These are phyloP conservation scores for Solanum raphanifolium DNA, from an alignment of 257 asterid genomes.

Conservation along the genomic window DNA sequence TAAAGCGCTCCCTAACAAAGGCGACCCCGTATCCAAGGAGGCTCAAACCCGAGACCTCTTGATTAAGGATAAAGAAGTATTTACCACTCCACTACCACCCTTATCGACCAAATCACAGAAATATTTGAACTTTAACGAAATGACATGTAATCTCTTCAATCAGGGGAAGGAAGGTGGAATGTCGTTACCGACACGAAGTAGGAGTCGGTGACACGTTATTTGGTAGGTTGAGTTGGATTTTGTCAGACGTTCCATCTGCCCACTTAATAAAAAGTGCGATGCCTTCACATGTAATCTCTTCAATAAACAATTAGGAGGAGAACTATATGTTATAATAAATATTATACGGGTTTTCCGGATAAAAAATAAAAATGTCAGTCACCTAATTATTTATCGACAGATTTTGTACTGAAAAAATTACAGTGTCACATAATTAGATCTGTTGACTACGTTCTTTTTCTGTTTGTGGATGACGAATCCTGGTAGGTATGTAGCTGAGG, in stretches of 20 bases:
- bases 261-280: neutral
- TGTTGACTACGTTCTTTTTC: neutral
- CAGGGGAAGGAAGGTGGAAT: neutral
- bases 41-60: too few relatives aligned
- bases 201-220: conserved; percentile 28
- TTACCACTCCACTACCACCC: too few relatives aligned
- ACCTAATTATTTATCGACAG: neutral
- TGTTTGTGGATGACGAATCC: neutral
- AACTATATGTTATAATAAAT: neutral
- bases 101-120: too few relatives aligned
- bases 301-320: neutral
- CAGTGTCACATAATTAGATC: neutral
- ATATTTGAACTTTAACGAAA: too few relatives aligned
- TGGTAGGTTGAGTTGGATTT: conserved; percentile 1
- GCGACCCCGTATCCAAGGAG: too few relatives aligned
- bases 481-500: too few relatives aligned
- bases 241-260: conserved; percentile 2
- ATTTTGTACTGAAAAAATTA: neutral
- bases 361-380: neutral
- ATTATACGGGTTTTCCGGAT: neutral
- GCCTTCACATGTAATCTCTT: conserved; percentile 9
- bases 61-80: too few relatives aligned
- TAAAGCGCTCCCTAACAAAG: too few relatives aligned
- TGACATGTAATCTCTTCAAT: neutral
- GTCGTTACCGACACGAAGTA: conserved; percentile 16